Evolutionary conservation across 176 grass and related monocot genomes (phyloP), one percentile per base, ranked within the genome.

Genomic region (Thalia dealbata): DNA sequence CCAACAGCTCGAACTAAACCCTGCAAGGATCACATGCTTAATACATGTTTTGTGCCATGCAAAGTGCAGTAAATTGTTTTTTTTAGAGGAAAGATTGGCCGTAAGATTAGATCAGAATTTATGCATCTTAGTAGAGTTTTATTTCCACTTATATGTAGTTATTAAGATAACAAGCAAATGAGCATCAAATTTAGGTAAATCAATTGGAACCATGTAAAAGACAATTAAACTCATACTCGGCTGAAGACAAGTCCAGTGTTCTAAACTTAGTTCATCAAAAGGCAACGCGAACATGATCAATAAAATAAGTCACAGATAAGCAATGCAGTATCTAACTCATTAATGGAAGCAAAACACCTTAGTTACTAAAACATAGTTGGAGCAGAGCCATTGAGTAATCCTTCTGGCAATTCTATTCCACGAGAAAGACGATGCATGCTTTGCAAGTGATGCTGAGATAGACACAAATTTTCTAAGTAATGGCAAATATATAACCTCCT

Each of bases 401-500:
- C 45, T 58, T 9, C 21, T 58, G 21, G 54, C 16, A n/a, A 58
- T 7, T 7, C 1, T n/a, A 58, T n/a, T 58, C 54, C 21, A 9
- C 4, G 7, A n/a, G 16, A 10, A 66, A 38, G 32, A 67, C n/a
- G 42, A 58, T 58, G 16, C 54, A 58, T 19, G 7, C 10, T 19
- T n/a, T 58, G 54, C 54, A 22, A 7, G 54, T 38, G 16, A 58
- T 58, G 54, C 7, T n/a, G 21, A 58, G 54, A 23, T 19, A 58
- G 18, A 58, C 3, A 19, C 29, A 41, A 67, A n/a, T n/a, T n/a
- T n/a, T n/a, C n/a, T n/a, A n/a, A n/a, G n/a, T n/a, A n/a, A n/a
- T n/a, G n/a, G n/a, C n/a, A n/a, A n/a, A n/a, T n/a, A n/a, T n/a
- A 62, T 74, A 71, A 97, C 93, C 93, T 92, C 82, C 58, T 97